Evolutionary conservation across 2,329 filamentous ascomycete genomes (phyloP), one percentile per base, ranked within the genome.

Genomic region (Epichloe scottii): DNA sequence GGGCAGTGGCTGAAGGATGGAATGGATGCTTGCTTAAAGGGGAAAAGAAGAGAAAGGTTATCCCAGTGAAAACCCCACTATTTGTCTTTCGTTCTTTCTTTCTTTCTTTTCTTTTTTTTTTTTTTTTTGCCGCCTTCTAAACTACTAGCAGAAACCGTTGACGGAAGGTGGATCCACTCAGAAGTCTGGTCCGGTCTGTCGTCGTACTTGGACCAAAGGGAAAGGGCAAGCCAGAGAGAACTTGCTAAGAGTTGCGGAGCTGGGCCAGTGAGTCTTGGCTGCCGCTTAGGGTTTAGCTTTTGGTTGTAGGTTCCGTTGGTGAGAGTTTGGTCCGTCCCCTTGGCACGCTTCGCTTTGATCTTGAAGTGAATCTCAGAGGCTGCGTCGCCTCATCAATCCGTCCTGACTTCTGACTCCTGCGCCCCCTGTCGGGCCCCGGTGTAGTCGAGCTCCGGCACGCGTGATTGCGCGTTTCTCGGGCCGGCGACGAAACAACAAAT

Each of bases 281-380:
- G 42, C 55, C 55, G 45, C 34, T 54, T 53, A 21, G 37, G 51
- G 58, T 42, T 49, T 57, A 58, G 53, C 53, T 46, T 8, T 17
- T 34, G 5, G 21, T 30, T 33, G 33, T 11, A 21, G 5, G n/a
- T 47, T 39, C 3, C 11, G 19, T 15, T 42, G 12, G 40, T 19
- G 7, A 41, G 39, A n/a, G 39, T 21, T 41, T 23, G 3, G 26
- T 30, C 26, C 3, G 26, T 30, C 3, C 26, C 8, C 23, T 26
- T 26, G 7, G 7, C 23, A 26, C 23, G 23, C 23, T 26, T 26
- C 23, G 23, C 7, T 6, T 26, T 23, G 21, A 23, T 23, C 21
- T 21, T 3, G 21, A 21, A 21, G 21, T 3, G 21, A 21, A 3
- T 21, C 21, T 21, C 21, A 21, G 21, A 21, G 21, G 21, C 21